These are phyloP conservation scores for Suhomyces pyralidae DNA, from an alignment of 805 yeast genomes.

Conservation along the genomic window DNA sequence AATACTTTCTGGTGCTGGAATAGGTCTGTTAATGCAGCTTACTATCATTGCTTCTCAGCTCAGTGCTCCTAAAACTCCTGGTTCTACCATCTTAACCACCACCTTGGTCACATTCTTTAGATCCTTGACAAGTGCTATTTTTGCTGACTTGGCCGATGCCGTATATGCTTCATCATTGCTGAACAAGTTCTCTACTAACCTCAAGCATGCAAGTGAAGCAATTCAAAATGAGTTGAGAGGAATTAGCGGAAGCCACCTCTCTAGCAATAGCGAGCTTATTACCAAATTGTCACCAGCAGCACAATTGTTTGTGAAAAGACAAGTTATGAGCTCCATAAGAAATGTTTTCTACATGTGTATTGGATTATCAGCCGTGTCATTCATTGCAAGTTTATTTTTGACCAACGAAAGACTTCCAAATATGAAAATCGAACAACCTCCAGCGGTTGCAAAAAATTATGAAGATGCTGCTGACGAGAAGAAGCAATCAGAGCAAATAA, in stretches of 20 bases:
- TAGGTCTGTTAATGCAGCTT: constrained; percentile 49
- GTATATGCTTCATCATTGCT: constrained; percentile 29
- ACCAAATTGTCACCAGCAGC: constrained; percentile 20
- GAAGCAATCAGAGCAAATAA: background rate
- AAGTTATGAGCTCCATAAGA: constrained; percentile 36
- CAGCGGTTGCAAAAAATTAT: background rate
- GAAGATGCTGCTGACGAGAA: background rate
- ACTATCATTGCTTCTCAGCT: constrained; percentile 46
- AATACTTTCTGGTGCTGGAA: constrained; percentile 45
- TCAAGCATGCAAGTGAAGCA: constrained; percentile 7
- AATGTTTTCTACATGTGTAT: constrained; percentile 41
- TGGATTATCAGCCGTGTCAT: constrained; percentile 31
- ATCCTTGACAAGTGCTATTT: constrained; percentile 45
- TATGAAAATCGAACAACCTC: background rate
- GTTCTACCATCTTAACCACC: constrained; percentile 48
- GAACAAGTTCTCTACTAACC: constrained; percentile 9
- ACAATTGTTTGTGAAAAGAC: constrained; percentile 23
- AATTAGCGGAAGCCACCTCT: constrained; percentile 13
- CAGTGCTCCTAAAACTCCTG: constrained; percentile 49
- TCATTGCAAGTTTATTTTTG: constrained; percentile 31
- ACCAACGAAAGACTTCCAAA: constrained; percentile 43
- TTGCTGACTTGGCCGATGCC: constrained; percentile 42
- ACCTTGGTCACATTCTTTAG: constrained; percentile 44
- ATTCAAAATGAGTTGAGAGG: constrained; percentile 18
- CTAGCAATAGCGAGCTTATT: constrained; percentile 13